Percentiles rank a stretch among this genome's conserved stretches.
Evolutionary conservation across 768 basidiomycete species (phyloP).

Genomic region (Obba rivulosa): DNA sequence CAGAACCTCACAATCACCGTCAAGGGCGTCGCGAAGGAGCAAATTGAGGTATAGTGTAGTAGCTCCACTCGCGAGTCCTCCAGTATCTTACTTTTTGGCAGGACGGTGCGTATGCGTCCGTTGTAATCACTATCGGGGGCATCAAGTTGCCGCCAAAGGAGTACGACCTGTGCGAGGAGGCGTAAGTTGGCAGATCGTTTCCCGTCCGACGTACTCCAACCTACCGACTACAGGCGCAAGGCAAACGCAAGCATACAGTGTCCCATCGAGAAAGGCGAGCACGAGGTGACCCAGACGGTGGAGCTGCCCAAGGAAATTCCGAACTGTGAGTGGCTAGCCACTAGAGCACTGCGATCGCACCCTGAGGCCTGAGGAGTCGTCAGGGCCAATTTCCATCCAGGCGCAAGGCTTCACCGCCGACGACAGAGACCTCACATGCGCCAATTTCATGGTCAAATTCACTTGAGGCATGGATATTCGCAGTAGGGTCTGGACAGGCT

Average conservation of each 20-base stretch:
- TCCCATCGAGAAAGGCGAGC: slow-evolving; percentile 68
- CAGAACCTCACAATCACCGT: slow-evolving; percentile 83
- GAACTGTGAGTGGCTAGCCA: slow-evolving; percentile 47
- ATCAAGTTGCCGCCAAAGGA: slow-evolving; percentile 80
- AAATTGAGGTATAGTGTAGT: slow-evolving; percentile 59
- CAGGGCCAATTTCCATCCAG: slow-evolving; percentile 80
- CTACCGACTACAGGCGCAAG: slow-evolving; percentile 45
- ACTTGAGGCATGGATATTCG: too few species aligned
- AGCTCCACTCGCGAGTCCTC: too few species aligned
- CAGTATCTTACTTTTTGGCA: slow-evolving; percentile 23
- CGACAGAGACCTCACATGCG: slow-evolving; percentile 75
- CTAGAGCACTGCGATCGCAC: background rate
- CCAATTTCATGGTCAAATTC: slow-evolving; percentile 78
- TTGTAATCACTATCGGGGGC: slow-evolving; percentile 87
- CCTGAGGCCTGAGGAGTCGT: slow-evolving; percentile 2
- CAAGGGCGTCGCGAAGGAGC: slow-evolving; percentile 47
- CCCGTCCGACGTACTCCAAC: background rate
- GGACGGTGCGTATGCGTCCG: slow-evolving; percentile 90
- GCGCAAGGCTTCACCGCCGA: slow-evolving; percentile 65
- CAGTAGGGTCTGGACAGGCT: too few species aligned
- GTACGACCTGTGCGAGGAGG: slow-evolving; percentile 92
- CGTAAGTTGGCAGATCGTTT: slow-evolving; percentile 50
- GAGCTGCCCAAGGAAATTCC: slow-evolving; percentile 90
- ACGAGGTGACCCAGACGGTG: slow-evolving; percentile 79
- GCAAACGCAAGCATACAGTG: slow-evolving; percentile 83